These are phyloP conservation scores for Aspergillus tanneri DNA, from an alignment of 2,329 filamentous ascomycete genomes.

Conservation along the genomic window DNA sequence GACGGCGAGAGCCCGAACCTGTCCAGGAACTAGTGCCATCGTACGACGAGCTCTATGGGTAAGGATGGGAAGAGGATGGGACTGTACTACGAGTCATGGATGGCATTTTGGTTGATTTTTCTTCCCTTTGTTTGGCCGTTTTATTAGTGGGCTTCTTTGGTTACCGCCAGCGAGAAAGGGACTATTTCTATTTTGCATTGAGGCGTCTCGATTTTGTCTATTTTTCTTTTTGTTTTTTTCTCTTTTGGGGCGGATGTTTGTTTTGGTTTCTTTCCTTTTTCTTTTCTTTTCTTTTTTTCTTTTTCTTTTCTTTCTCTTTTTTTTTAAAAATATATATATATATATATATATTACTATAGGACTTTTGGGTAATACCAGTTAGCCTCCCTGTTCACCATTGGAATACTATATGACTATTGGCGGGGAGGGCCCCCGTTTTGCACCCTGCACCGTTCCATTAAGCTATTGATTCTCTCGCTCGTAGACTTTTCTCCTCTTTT, in stretches of 20 bases:
- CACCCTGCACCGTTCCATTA: too few relatives aligned
- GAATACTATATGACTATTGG: too few relatives aligned
- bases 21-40: slow-evolving; percentile 37
- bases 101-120: background rate
- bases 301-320: background rate
- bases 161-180: slow-evolving; percentile 5
- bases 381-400: too few relatives aligned
- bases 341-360: background rate
- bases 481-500: too few relatives aligned
- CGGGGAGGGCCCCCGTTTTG: too few relatives aligned
- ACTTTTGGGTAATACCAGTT: background rate
- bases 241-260: slow-evolving; percentile 10
- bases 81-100: background rate
- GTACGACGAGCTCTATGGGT: slow-evolving; percentile 42
- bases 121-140: slow-evolving; percentile 4
- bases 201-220: too few relatives aligned
- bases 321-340: background rate
- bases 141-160: slow-evolving; percentile 4
- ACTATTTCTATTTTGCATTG: slow-evolving; percentile 5
- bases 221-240: too few relatives aligned
- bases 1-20: slow-evolving; percentile 23
- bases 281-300: background rate
- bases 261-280: slow-evolving; percentile 5
- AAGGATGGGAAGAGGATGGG: slow-evolving; percentile 6
- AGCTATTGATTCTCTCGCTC: too few relatives aligned